Evolutionary conservation across 345 rosid genomes (phyloP).

Genomic region (Gossypium rotundifolium): DNA sequence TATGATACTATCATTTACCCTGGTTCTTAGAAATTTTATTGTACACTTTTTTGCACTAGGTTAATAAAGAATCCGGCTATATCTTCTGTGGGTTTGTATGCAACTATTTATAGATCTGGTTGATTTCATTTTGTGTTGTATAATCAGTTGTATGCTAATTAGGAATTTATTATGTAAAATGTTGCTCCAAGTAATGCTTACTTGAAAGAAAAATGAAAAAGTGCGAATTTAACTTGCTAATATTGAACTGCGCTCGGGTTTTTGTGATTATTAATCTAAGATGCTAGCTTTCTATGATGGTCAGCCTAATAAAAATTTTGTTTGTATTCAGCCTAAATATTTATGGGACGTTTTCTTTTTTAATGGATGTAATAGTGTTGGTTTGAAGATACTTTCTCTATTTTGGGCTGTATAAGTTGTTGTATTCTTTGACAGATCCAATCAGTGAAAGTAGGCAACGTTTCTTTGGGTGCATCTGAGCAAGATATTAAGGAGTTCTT

Average conservation of each 20-base stretch:
- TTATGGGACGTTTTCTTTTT: not conserved
- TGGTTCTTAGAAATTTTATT: no score
- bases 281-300: not conserved
- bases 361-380: not conserved
- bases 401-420: not conserved
- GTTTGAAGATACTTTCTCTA: not conserved
- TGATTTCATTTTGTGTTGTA: not conserved
- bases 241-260: not conserved
- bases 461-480: conserved; percentile 66
- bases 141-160: not conserved
- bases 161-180: not conserved
- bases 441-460: conserved; percentile 72
- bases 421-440: conserved; percentile 32
- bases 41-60: no score
- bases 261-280: not conserved
- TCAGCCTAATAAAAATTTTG: not conserved
- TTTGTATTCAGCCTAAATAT: not conserved
- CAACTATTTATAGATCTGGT: not conserved
- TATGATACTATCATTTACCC: no score
- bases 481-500: conserved; percentile 84
- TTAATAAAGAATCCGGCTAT: not conserved
- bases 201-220: not conserved
- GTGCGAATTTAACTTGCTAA: not conserved
- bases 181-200: not conserved
- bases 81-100: not conserved